Percentiles rank a stretch among this genome's conserved stretches.
Evolutionary conservation across 345 rosid genomes (phyloP).

Genomic region (Lumnitzera littorea): DNA sequence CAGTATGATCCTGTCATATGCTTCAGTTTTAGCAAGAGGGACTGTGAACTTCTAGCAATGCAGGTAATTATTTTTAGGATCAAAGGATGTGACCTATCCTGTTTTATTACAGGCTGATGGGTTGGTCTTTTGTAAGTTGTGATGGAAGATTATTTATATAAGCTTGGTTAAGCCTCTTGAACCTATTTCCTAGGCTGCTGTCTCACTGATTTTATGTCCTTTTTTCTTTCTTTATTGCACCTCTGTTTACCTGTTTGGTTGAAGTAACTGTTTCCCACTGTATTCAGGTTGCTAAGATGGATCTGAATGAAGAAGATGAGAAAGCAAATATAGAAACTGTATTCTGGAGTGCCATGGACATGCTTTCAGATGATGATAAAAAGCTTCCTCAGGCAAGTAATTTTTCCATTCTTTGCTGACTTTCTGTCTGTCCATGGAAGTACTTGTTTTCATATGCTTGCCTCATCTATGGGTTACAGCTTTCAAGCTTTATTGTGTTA

Average conservation of each 20-base stretch:
- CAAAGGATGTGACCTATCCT: no score
- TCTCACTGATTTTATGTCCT: no score
- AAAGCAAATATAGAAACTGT: conserved; percentile 73
- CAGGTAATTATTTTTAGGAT: conserved; percentile 40
- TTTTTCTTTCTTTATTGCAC: neutral
- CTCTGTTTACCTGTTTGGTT: neutral
- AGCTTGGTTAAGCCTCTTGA: no score
- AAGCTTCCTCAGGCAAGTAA: conserved; percentile 96
- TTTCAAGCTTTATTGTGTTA: no score
- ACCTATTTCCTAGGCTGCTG: no score
- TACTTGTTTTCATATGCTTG: neutral
- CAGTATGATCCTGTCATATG: conserved; percentile 97
- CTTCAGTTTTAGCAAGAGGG: conserved; percentile 97
- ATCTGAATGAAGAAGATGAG: conserved; percentile 82
- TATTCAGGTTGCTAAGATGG: conserved; percentile 91
- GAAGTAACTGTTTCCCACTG: neutral
- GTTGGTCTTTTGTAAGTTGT: no score
- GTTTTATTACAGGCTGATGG: no score
- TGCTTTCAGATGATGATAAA: conserved; percentile 96
- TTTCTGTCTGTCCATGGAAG: neutral
- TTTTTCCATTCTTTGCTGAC: conserved; percentile 8
- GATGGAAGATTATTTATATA: no score
- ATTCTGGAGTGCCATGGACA: conserved; percentile 95
- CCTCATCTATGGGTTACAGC: neutral
- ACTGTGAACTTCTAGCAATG: conserved; percentile 96